phyloP scores from a whole-genome alignment of 176 grass and related monocot species.

The Juncus inflexus region DNA sequence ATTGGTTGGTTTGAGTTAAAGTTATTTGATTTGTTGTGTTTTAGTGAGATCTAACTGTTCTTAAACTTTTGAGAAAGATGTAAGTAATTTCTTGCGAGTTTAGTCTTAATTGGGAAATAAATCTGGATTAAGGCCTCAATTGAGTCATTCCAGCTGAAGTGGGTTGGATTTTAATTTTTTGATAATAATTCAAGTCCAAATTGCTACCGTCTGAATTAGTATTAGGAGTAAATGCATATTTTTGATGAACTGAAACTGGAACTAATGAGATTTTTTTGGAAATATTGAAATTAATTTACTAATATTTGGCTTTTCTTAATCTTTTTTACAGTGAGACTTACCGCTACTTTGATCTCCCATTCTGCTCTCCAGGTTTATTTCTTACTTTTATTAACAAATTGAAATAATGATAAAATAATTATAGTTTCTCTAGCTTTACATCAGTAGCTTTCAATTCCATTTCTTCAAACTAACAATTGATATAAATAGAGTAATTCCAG shows the following conservation, averaged over 20 bases:
- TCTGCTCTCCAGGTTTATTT: conserved; percentile 80
- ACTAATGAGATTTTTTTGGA: background rate
- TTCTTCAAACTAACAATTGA: too few species aligned
- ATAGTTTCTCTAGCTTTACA: too few species aligned
- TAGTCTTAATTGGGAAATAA: background rate
- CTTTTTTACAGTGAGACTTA: conserved; percentile 82
- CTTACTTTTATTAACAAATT: background rate
- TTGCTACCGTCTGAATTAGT: background rate
- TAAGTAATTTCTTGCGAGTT: background rate
- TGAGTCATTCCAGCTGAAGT: background rate
- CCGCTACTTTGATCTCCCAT: conserved; percentile 88
- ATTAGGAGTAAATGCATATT: conserved; percentile 16
- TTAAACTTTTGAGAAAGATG: background rate
- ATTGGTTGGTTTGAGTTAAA: background rate
- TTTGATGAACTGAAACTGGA: background rate
- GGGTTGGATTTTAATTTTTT: background rate
- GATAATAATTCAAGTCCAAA: background rate
- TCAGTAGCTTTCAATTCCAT: too few species aligned
- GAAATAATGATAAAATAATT: too few species aligned
- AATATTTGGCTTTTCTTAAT: conserved; percentile 11
- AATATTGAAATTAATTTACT: conserved; percentile 1
- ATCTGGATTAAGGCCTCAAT: background rate
- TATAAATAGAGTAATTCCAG: too few species aligned
- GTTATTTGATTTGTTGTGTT: conserved; percentile 5
- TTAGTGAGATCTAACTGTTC: conserved; percentile 3